These are phyloP conservation scores for Silene conica DNA, from an alignment of 148 eudicot genomes.

Conservation along the genomic window DNA sequence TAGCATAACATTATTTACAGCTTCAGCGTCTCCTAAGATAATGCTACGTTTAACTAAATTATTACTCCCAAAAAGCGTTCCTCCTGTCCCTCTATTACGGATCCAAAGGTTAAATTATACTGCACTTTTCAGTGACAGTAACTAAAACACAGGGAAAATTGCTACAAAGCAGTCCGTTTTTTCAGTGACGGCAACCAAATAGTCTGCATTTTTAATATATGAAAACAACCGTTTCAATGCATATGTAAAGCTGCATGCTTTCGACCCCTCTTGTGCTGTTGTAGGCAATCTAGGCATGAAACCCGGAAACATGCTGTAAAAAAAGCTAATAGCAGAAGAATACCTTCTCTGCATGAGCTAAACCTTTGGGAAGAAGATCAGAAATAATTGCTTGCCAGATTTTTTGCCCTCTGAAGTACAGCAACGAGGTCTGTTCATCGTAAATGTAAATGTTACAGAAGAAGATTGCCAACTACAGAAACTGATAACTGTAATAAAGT, in stretches of 20 bases:
- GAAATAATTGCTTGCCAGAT: constrained; percentile 81
- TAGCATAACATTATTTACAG: background rate
- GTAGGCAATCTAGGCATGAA: too few species aligned
- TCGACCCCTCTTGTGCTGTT: too few species aligned
- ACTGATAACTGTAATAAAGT: background rate
- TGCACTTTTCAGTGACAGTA: background rate
- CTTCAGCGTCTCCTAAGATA: background rate
- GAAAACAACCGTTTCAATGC: background rate
- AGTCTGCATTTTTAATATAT: too few species aligned
- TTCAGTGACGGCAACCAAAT: too few species aligned
- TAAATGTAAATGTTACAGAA: background rate
- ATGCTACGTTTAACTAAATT: background rate
- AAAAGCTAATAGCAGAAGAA: background rate
- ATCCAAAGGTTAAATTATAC: background rate
- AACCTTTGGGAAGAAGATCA: constrained; percentile 89
- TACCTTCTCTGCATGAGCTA: constrained; percentile 70
- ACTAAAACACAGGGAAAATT: background rate
- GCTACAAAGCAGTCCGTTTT: background rate
- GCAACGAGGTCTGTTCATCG: constrained; percentile 57
- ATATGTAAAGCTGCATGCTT: background rate
- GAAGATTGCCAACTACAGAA: background rate
- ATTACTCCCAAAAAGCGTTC: background rate
- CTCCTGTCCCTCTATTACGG: background rate
- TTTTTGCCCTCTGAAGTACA: constrained; percentile 92
- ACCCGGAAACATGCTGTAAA: background rate